Evolutionary conservation across 78 protist genomes (phyloP).

Genomic region (Chrysochromulina parva): DNA sequence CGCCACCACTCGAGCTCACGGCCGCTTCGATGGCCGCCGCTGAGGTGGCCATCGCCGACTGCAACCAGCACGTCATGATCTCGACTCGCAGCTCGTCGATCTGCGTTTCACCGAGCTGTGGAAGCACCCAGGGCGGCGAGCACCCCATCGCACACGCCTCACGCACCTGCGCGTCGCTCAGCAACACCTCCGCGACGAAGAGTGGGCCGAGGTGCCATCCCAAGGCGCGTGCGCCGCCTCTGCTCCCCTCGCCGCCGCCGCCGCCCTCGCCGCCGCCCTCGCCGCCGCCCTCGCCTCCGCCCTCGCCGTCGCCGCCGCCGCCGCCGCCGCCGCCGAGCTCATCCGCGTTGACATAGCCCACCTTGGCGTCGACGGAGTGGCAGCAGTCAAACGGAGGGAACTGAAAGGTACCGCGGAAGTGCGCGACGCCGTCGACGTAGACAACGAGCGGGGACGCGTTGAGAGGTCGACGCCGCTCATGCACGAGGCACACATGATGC

Average conservation of each 20-base stretch:
- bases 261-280: neutral
- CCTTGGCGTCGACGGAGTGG: neutral
- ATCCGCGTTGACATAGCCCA: neutral
- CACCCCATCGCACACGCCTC: neutral
- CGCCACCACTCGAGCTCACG: too few relatives aligned
- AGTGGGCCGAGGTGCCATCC: neutral
- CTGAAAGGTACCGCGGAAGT: neutral
- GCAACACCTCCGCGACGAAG: neutral
- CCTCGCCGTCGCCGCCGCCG: neutral
- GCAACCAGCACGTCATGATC: too few relatives aligned
- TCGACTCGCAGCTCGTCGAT: too few relatives aligned
- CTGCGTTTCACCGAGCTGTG: too few relatives aligned
- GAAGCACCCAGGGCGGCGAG: neutral
- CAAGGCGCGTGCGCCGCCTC: neutral
- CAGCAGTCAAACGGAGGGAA: neutral
- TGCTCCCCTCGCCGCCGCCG: too few relatives aligned
- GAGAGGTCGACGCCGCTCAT: neutral
- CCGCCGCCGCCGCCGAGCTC: neutral
- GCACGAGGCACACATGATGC: neutral
- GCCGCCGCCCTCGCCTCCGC: too few relatives aligned
- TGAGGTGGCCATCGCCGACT: too few relatives aligned
- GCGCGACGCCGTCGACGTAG: neutral
- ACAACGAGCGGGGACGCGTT: neutral
- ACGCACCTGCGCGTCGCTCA: neutral
- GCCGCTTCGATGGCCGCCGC: too few relatives aligned